Conservation (phyloP, 345 rosid species). For the Gossypium thurberi region DNA sequence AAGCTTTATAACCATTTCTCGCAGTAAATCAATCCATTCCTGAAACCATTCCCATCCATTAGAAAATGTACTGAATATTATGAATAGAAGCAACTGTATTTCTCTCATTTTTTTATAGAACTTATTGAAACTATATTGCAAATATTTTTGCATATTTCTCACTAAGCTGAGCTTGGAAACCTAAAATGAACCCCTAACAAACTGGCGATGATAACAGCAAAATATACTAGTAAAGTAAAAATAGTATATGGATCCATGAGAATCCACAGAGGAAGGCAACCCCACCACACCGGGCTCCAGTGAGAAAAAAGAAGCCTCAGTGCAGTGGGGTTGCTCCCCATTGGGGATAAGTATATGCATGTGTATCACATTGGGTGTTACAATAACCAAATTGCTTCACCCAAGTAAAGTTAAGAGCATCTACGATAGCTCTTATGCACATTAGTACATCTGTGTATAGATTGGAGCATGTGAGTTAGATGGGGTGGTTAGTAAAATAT, state of each 20-base stretch:
- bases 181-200: not conserved
- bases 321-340: no score
- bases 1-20: slow-evolving; percentile 71
- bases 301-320: not conserved
- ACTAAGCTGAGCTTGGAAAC: slow-evolving; percentile 1
- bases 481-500: not conserved
- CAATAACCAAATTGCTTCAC: not conserved
- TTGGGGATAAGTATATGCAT: not conserved
- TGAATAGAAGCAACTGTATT: not conserved
- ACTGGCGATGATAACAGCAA: not conserved
- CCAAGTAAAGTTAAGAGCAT: not conserved
- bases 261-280: not conserved
- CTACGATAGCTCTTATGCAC: not conserved
- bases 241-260: not conserved
- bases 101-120: not conserved
- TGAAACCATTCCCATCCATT: slow-evolving; percentile 28
- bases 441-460: not conserved
- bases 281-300: not conserved
- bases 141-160: slow-evolving; percentile 9
- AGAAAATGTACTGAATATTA: slow-evolving; percentile 1
- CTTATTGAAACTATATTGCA: not conserved
- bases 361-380: not conserved
- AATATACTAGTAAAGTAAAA: not conserved
- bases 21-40: slow-evolving; percentile 87
- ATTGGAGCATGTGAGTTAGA: not conserved